These are phyloP conservation scores for Epichloe baconii DNA, from an alignment of 2,329 filamentous ascomycete genomes.

Conservation along the genomic window DNA sequence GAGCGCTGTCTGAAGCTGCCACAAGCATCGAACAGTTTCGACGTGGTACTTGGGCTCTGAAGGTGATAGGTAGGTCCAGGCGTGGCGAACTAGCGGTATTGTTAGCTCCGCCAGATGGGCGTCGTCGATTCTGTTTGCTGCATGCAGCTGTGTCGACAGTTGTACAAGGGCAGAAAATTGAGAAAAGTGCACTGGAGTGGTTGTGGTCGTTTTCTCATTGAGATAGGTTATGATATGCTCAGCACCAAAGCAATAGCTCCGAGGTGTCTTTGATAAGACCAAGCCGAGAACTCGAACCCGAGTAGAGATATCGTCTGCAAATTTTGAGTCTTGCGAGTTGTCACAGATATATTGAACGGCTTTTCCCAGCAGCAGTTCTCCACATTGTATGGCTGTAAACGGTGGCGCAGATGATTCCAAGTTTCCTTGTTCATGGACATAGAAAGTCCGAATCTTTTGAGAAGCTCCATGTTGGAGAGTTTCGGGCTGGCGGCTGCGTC, in stretches of 20 bases:
- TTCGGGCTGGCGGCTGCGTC: slow-evolving; percentile 6
- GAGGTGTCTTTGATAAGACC: slow-evolving; percentile 39
- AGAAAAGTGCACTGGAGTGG: slow-evolving; percentile 31
- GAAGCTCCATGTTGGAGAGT: slow-evolving; percentile 31
- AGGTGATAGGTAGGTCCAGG: slow-evolving; percentile 76
- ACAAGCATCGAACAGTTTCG: slow-evolving; percentile 74
- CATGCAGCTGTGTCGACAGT: slow-evolving; percentile 43
- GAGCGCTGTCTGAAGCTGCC: slow-evolving; percentile 69
- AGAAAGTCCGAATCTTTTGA: slow-evolving; percentile 54
- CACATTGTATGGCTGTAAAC: slow-evolving; percentile 40
- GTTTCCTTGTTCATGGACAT: slow-evolving; percentile 56
- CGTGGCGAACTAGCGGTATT: slow-evolving; percentile 51
- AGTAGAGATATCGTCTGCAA: slow-evolving; percentile 36
- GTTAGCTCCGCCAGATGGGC: slow-evolving; percentile 50
- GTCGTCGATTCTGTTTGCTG: slow-evolving; percentile 35
- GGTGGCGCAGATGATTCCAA: slow-evolving; percentile 49
- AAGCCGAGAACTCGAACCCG: slow-evolving; percentile 47
- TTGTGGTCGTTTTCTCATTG: slow-evolving; percentile 29
- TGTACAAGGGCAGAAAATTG: slow-evolving; percentile 46
- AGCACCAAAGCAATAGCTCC: slow-evolving; percentile 30
- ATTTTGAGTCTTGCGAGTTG: slow-evolving; percentile 27
- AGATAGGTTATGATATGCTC: slow-evolving; percentile 36
- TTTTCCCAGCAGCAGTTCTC: slow-evolving; percentile 52
- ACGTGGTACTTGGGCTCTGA: slow-evolving; percentile 85
- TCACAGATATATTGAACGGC: slow-evolving; percentile 38